Percentiles rank a stretch among this genome's conserved stretches.
phyloP scores from a whole-genome alignment of 129 eudicot genomes.

The carrot (Daucus carota) region DNA sequence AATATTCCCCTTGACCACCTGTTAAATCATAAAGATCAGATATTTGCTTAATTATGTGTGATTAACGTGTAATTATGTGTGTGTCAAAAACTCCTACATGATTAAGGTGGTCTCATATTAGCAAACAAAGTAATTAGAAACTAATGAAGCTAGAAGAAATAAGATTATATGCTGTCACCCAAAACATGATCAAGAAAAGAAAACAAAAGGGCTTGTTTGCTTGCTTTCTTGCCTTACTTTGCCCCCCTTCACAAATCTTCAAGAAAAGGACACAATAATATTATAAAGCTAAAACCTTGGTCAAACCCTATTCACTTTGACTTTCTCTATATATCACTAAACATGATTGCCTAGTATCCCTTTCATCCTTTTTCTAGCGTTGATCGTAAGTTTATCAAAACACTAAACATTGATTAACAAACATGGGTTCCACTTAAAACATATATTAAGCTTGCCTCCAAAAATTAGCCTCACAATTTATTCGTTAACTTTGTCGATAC shows the following conservation, averaged over 20 bases:
- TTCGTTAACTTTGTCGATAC: background rate
- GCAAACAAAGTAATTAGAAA: conserved; percentile 14
- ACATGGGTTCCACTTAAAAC: conserved; percentile 21
- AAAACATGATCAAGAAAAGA: conserved; percentile 24
- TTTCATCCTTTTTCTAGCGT: conserved; percentile 7
- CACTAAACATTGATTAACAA: conserved; percentile 7
- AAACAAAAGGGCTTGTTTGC: conserved; percentile 14
- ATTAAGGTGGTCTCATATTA: conserved; percentile 16
- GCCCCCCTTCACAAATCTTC: background rate
- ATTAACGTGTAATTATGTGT: background rate
- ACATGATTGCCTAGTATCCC: conserved; percentile 13
- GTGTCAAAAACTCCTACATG: conserved; percentile 6
- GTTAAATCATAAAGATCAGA: background rate
- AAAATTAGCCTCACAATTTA: background rate
- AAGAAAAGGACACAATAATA: background rate
- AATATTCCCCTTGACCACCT: background rate
- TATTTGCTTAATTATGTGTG: background rate
- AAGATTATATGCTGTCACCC: conserved; percentile 17
- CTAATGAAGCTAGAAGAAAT: background rate
- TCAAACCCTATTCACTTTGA: conserved; percentile 1
- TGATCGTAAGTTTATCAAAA: background rate
- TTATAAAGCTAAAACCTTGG: background rate
- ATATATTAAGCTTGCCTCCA: background rate
- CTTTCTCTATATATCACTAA: conserved; percentile 3
- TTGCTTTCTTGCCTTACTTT: conserved; percentile 10